A percentile compares a stretch with the other conserved stretches of the same genome.
Evolutionary conservation across 495 filamentous ascomycete species (phyloP).

Genomic region (Pseudoneurospora amorphoporcata): DNA sequence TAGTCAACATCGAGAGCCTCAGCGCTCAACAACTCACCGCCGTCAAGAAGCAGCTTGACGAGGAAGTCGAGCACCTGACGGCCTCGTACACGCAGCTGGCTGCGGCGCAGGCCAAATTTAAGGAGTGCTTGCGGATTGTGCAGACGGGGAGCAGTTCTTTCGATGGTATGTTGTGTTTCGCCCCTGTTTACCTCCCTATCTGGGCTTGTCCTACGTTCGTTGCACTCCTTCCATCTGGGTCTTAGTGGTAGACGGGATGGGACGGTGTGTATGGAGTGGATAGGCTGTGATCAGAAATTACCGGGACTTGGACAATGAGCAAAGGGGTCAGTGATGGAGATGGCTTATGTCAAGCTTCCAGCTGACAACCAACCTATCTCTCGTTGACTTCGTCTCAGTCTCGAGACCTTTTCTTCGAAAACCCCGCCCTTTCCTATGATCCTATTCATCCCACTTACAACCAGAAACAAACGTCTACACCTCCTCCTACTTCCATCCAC

Average conservation of each 20-base stretch:
- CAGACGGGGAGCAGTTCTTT: conserved; percentile 40
- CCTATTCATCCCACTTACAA: not conserved
- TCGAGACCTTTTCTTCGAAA: not conserved
- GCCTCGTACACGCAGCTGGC: conserved; percentile 80
- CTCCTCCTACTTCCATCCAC: not conserved
- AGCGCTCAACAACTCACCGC: conserved; percentile 41
- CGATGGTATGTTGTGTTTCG: conserved; percentile 18
- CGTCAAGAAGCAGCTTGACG: conserved; percentile 90
- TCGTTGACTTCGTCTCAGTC: not conserved
- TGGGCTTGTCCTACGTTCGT: not conserved
- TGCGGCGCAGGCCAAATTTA: conserved; percentile 80
- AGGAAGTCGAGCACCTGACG: conserved; percentile 88
- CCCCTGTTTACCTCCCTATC: not conserved
- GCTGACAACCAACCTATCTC: not conserved
- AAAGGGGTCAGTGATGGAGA: not conserved
- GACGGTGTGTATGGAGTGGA: not conserved
- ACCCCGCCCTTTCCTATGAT: not conserved
- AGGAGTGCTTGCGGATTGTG: conserved; percentile 73
- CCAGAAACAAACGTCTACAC: not conserved
- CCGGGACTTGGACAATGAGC: not conserved
- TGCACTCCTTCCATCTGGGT: not conserved
- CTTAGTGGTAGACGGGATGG: not conserved
- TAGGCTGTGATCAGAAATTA: not conserved
- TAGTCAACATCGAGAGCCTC: conserved; percentile 40
- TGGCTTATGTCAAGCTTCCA: not conserved